Percentiles rank a stretch among this genome's conserved stretches.
These are phyloP conservation scores for Backusella psychrophila DNA, from an alignment of 192 early-diverging fungal species.

Conservation along the genomic window DNA sequence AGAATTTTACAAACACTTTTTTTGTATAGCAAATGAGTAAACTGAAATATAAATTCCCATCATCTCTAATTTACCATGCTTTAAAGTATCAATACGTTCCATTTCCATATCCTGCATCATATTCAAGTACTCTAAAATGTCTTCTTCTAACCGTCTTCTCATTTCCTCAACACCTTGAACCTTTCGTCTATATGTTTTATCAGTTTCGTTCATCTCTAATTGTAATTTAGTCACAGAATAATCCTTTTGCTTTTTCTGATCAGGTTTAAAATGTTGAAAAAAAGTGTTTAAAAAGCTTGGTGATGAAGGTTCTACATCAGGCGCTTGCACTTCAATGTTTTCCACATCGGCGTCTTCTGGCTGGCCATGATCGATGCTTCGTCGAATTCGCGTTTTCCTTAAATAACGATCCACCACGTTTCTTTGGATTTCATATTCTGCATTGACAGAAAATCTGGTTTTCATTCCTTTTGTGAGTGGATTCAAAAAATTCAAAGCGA, in stretches of 20 bases:
- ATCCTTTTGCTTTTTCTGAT: neutral
- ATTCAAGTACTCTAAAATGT: slow-evolving; percentile 42
- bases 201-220: slow-evolving; percentile 37
- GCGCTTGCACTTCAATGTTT: neutral
- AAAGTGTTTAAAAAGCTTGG: neutral
- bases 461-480: neutral
- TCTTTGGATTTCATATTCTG: neutral
- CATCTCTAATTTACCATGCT: slow-evolving; percentile 37
- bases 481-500: neutral
- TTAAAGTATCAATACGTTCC: slow-evolving; percentile 49
- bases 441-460: neutral
- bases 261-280: neutral
- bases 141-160: slow-evolving; percentile 64
- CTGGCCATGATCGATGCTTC: neutral
- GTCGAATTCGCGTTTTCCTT: slow-evolving; percentile 3
- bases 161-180: slow-evolving; percentile 59
- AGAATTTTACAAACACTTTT: slow-evolving; percentile 47
- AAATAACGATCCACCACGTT: slow-evolving; percentile 10
- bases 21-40: neutral
- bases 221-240: neutral
- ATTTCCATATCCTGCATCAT: slow-evolving; percentile 47
- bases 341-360: neutral
- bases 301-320: neutral
- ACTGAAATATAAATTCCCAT: neutral
- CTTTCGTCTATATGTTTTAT: slow-evolving; percentile 59